These are phyloP conservation scores for Gypsophila paniculata DNA, from an alignment of 179 eudicot species.

Conservation along the genomic window DNA sequence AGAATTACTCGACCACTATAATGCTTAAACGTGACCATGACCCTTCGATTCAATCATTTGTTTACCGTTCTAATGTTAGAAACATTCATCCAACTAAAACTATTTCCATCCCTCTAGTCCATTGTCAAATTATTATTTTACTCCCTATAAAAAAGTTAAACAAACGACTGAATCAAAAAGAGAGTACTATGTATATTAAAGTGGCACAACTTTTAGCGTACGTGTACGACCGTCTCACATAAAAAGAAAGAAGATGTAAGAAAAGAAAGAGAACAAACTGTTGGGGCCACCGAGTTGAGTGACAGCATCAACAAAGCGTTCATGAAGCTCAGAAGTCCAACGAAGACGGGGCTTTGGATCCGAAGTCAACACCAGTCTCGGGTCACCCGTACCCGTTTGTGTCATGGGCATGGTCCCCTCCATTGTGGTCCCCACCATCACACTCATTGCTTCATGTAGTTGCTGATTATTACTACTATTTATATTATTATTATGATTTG, in stretches of 20 bases:
- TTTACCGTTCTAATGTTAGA: no score
- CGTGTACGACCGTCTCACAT: no score
- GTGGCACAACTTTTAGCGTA: no score
- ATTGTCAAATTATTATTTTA: no score
- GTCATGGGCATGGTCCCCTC: conserved; percentile 19
- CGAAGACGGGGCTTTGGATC: conserved; percentile 92
- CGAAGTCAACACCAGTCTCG: conserved; percentile 64
- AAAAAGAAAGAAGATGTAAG: not conserved
- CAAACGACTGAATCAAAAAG: no score
- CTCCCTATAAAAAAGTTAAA: no score
- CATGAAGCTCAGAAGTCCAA: conserved; percentile 90
- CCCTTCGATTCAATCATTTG: no score
- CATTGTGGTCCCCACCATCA: conserved; percentile 9
- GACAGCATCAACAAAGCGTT: conserved; percentile 84
- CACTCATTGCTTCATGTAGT: conserved; percentile 8
- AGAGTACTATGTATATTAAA: no score
- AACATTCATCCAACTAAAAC: no score
- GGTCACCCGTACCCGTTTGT: conserved; percentile 17
- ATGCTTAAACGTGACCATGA: no score
- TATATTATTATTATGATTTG: not conserved
- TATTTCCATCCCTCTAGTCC: no score
- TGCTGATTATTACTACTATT: not conserved
- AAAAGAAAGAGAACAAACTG: conserved; percentile 35
- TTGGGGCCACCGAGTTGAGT: conserved; percentile 96
- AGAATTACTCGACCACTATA: no score